Evolutionary conservation across 441 rosid species (phyloP), one percentile per base, ranked within the genome.

Genomic region (Pelargonium citronellum): DNA sequence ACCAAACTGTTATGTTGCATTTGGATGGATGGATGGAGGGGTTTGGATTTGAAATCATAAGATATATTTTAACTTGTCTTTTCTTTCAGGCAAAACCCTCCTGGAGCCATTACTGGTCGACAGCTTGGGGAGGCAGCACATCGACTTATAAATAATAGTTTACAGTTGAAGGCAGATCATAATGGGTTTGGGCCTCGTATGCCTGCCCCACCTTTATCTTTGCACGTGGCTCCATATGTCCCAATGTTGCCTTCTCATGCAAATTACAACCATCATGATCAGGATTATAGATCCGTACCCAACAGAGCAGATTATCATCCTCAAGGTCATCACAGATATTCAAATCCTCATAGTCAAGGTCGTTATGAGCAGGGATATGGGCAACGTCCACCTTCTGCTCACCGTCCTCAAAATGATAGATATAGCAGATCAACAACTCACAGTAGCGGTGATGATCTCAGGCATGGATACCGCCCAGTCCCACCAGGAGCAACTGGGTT

Each of bases 81-180:
- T 13, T 66, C 30, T 46, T 79, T 55, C 83, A 94, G 97, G 90
- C 83, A 71, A 69, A 87, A 87, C 71, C 92, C 83, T 13, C 79
- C 79, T 15, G 87, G 88, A 71, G 67, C 84, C 66, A 68, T 86
- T 62, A 82, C 91, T 62, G 89, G 93, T 13, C 80, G 60, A 68
- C 86, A 85, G 79, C 94, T 91, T 57, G 89, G 89, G 75, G 87
- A 86, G 34, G 95, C 85, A 75, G 86, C 96, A 2, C 91, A 87
- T 74, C 85, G 86, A 44, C 89, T 91, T 39, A 80, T 90, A 70
- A 74, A 79, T 64, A 87, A 87, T 73, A 87, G 91, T 73, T 83
- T 91, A 76, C 95, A 80, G 46, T 15, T 67, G 71, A 83, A 80
- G 73, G 69, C 34, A 13, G 83, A 78, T 71, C 71, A 55, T 64